Evolutionary conservation across 1,139 yeast species (phyloP).

Genomic region (Kurtzmaniella quercitrusa): DNA sequence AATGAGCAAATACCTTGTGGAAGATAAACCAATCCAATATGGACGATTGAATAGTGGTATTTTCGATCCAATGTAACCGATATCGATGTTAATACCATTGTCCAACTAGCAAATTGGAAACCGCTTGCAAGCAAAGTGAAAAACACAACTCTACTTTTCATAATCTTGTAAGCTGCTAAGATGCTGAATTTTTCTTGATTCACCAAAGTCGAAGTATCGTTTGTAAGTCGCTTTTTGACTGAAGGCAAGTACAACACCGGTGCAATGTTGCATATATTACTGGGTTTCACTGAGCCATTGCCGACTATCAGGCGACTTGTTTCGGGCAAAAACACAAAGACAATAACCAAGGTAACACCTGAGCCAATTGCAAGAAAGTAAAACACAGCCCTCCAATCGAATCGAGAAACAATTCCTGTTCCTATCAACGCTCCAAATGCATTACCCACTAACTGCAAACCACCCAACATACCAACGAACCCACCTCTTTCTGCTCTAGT

Average conservation of each 20-base stretch:
- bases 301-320: conserved; percentile 36
- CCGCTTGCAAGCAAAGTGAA: conserved; percentile 31
- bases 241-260: conserved; percentile 23
- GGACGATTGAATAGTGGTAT: conserved; percentile 30
- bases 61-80: conserved; percentile 25
- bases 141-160: conserved; percentile 21
- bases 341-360: conserved; percentile 25
- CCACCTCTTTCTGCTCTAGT: conserved; percentile 34
- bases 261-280: conserved; percentile 31
- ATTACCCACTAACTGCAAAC: conserved; percentile 34
- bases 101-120: conserved; percentile 35
- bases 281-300: conserved; percentile 33
- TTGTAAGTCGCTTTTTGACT: conserved; percentile 20
- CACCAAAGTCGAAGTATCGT: conserved; percentile 23
- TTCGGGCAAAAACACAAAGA: conserved; percentile 29
- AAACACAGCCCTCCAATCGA: conserved; percentile 38
- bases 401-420: conserved; percentile 28
- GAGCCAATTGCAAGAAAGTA: conserved; percentile 35
- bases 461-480: conserved; percentile 34
- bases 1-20: conserved; percentile 37
- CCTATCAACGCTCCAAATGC: conserved; percentile 41
- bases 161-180: conserved; percentile 26
- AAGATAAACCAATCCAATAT: conserved; percentile 35
- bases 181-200: conserved; percentile 13
- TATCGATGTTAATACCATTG: conserved; percentile 31